These are phyloP conservation scores for Juglanconis sp. DNA, from an alignment of 2,329 filamentous ascomycete species.

Conservation along the genomic window DNA sequence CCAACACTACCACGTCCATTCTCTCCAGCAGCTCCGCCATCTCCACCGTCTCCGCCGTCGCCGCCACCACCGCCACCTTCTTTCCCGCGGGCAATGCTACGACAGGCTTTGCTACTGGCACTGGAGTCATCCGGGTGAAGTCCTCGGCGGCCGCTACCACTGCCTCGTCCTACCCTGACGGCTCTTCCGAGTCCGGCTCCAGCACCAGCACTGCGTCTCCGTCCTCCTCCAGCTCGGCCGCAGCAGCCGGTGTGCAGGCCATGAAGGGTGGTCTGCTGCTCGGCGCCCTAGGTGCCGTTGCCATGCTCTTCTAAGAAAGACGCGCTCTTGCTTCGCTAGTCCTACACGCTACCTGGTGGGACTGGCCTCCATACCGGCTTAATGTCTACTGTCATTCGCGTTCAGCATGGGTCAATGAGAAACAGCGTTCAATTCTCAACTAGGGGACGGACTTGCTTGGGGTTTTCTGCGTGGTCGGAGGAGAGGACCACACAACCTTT, in stretches of 20 bases:
- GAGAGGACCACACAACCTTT: slow-evolving; percentile 7
- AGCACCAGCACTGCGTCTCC: slow-evolving; percentile 26
- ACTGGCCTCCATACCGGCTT: neutral
- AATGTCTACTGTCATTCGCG: slow-evolving; percentile 4
- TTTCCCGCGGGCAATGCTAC: slow-evolving; percentile 35
- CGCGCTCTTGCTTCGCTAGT: neutral
- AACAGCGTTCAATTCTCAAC: slow-evolving; percentile 9
- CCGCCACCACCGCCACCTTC: slow-evolving; percentile 26
- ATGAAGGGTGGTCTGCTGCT: slow-evolving; percentile 16
- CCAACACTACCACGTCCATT: slow-evolving; percentile 23
- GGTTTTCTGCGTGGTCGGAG: slow-evolving; percentile 1
- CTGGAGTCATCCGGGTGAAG: slow-evolving; percentile 3
- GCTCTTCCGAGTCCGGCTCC: neutral
- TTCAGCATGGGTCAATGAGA: slow-evolving; percentile 13
- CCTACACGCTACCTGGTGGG: neutral
- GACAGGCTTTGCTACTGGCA: slow-evolving; percentile 22
- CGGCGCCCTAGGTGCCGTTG: slow-evolving; percentile 12
- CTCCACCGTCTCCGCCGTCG: slow-evolving; percentile 22
- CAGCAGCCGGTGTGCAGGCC: slow-evolving; percentile 4
- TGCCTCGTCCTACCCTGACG: neutral
- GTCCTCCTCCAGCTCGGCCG: slow-evolving; percentile 23
- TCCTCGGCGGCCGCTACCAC: slow-evolving; percentile 7
- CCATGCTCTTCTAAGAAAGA: slow-evolving; percentile 12
- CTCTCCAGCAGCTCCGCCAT: slow-evolving; percentile 26
- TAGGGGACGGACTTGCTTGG: slow-evolving; percentile 8